Conservation (phyloP, 345 rosid genomes). For the Eucalyptus polybractea region DNA sequence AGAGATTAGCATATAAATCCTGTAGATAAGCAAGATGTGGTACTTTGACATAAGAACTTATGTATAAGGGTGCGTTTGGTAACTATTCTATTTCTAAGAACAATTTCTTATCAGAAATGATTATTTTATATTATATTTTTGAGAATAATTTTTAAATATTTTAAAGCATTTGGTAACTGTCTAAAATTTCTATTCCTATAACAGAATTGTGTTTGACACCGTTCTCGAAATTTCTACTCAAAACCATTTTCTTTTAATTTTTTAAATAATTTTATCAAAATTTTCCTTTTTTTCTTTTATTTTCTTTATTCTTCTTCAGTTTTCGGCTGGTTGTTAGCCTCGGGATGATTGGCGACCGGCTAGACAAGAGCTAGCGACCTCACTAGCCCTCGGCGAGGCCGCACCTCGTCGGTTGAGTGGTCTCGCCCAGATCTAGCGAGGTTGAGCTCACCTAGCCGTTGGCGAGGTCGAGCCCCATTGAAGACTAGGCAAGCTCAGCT, state of each 20-base stretch:
- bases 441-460: rapidly evolving
- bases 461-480: rapidly evolving
- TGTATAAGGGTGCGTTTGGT: rapidly evolving
- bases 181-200: rapidly evolving
- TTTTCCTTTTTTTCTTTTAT: too few relatives aligned
- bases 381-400: rapidly evolving
- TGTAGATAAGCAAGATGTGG: background rate
- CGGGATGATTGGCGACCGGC: rapidly evolving
- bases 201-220: rapidly evolving
- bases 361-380: rapidly evolving
- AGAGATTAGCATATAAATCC: background rate
- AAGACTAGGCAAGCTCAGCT: rapidly evolving
- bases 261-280: too few relatives aligned
- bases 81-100: rapidly evolving
- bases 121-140: rapidly evolving
- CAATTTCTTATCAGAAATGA: rapidly evolving
- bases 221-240: rapidly evolving
- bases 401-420: rapidly evolving
- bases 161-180: rapidly evolving
- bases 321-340: rapidly evolving
- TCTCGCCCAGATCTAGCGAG: rapidly evolving
- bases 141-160: too few relatives aligned
- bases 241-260: too few relatives aligned
- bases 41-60: background rate
- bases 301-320: too few relatives aligned